These are phyloP conservation scores for Emiliania huxleyi DNA, from an alignment of 78 protist genomes.

Conservation along the genomic window DNA sequence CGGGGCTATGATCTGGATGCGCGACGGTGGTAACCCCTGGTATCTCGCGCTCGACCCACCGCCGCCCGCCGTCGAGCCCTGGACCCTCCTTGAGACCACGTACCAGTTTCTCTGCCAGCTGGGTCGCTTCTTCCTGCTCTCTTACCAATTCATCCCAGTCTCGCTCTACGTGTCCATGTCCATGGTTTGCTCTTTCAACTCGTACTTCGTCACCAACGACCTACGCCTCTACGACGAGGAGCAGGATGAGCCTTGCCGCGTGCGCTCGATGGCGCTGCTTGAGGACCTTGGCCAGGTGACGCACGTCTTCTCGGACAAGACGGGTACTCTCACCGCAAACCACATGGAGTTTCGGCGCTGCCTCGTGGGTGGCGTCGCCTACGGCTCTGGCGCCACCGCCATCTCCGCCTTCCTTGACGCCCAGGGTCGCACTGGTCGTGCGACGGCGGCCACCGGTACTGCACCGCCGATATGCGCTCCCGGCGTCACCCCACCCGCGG, in stretches of 20 bases:
- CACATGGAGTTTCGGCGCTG: slow-evolving; percentile 66
- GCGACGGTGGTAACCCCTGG: not conserved
- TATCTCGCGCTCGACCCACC: not conserved
- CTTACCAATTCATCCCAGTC: slow-evolving; percentile 47
- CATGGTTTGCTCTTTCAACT: slow-evolving; percentile 22
- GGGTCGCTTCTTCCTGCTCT: slow-evolving; percentile 19
- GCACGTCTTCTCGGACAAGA: slow-evolving; percentile 90
- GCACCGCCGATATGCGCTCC: too few species aligned
- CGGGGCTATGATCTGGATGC: not conserved
- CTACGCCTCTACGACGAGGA: slow-evolving; percentile 30
- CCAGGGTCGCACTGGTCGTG: not conserved
- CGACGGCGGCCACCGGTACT: not conserved
- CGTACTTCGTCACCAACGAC: slow-evolving; percentile 36
- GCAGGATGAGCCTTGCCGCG: not conserved
- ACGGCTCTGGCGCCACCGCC: not conserved
- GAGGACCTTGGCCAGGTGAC: slow-evolving; percentile 87
- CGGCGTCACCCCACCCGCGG: not conserved
- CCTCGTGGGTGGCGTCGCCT: not conserved
- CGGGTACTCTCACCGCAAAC: slow-evolving; percentile 96
- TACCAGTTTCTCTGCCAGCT: not conserved
- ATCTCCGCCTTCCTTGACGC: not conserved
- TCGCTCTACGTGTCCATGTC: slow-evolving; percentile 54
- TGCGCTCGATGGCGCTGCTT: slow-evolving; percentile 77
- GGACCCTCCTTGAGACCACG: not conserved
- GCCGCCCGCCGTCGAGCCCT: not conserved